Evolutionary conservation across 495 filamentous ascomycete genomes (phyloP), one percentile per base, ranked within the genome.

Genomic region (Neurospora tetraspora): DNA sequence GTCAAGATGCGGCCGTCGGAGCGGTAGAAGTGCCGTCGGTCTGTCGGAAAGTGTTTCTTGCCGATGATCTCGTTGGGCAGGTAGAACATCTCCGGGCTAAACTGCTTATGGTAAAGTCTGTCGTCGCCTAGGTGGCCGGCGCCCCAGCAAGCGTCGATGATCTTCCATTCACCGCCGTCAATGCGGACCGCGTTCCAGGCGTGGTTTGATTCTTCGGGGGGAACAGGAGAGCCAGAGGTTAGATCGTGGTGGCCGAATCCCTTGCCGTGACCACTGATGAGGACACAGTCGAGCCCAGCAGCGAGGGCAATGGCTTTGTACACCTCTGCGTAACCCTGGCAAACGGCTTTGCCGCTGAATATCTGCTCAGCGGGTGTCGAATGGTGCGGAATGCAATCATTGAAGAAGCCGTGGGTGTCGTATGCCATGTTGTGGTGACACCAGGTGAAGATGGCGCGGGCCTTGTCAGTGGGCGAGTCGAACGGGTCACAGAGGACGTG

Each of bases 131-230:
- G 82, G 68, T 74, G 91, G 79, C 96, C 96, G 0, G 95, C 93
- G 45, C 96, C 96, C 96, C 96, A 99, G 79, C 96, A 98, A 4
- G 90, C 74, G 76, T 99, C 96, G 45, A 98, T 85, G 5, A 98
- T 85, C 80, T 98, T 97, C 95, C 95, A 99, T 73, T 90, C 88
- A 3, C 91, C 91, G 47, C 89, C 86, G 73, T 97, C 94, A 71
- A 98, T 93, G 68, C 88, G 87, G 20, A 98, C 92, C 0, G 91
- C 96, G 77, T 95, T 98, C 96, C 96, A 99, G 8, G 96, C 96
- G 81, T 99, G 85, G 31, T 86, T 88, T 5, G 81, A 80, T 73
- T 89, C 86, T 2, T 61, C 75, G 0, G 89, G 85, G 1, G 94
- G 93, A 0, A 89, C 70, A 0, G 83, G 78, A 14, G 89, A 81